These are phyloP conservation scores for Astragalus membranaceus DNA, from an alignment of 306 rosid genomes.

Conservation along the genomic window DNA sequence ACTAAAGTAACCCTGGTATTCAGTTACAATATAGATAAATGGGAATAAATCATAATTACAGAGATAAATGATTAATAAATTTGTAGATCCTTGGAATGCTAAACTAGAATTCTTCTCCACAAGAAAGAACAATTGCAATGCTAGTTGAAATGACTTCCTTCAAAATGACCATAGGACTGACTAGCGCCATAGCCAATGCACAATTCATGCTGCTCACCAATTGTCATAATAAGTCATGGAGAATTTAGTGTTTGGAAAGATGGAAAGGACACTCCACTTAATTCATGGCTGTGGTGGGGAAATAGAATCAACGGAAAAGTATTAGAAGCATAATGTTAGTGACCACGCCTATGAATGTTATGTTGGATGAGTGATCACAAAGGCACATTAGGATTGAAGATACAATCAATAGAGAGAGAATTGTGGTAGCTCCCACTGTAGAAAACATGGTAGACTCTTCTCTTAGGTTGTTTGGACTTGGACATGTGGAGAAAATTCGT, in stretches of 20 bases:
- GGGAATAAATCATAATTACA: not conserved
- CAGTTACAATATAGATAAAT: not conserved
- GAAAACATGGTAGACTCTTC: not conserved
- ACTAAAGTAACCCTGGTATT: not conserved
- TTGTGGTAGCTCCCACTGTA: not conserved
- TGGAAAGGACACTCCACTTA: constrained; percentile 39
- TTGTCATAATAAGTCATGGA: constrained; percentile 51
- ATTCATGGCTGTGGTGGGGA: constrained; percentile 42
- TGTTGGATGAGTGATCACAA: not conserved
- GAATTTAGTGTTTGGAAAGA: constrained; percentile 62
- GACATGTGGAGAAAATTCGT: too few species aligned
- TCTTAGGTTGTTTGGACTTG: too few species aligned
- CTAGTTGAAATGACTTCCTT: constrained; percentile 59
- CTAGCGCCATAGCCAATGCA: constrained; percentile 55
- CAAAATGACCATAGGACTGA: constrained; percentile 36
- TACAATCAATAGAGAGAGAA: not conserved
- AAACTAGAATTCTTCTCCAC: not conserved
- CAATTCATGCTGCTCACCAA: constrained; percentile 49
- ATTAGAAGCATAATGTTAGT: constrained; percentile 50
- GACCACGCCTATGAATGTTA: constrained; percentile 33
- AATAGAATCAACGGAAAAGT: constrained; percentile 42
- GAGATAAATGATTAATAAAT: not conserved
- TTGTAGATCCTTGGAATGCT: not conserved
- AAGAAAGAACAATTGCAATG: constrained; percentile 8
- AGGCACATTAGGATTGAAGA: not conserved